These are phyloP conservation scores for Camelina neglecta DNA, from an alignment of 345 rosid species.

Conservation along the genomic window DNA sequence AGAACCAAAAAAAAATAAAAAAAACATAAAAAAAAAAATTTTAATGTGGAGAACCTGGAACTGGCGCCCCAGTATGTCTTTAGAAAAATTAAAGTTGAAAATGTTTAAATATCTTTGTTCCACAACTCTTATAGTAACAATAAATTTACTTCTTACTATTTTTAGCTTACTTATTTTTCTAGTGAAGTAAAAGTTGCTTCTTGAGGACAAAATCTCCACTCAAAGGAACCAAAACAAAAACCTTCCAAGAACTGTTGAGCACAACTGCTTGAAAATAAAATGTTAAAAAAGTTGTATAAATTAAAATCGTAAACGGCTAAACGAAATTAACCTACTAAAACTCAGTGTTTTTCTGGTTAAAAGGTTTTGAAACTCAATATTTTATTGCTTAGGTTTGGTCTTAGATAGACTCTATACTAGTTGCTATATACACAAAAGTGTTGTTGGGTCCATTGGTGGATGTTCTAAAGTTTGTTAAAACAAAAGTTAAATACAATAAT, in stretches of 20 bases:
- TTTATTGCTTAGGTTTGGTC: neutral
- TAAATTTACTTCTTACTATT: neutral
- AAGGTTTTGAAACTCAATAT: neutral
- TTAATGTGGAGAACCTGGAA: neutral
- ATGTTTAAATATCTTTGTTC: neutral
- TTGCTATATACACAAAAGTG: slow-evolving; percentile 9
- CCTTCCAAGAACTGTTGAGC: neutral
- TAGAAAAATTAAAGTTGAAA: slow-evolving; percentile 1
- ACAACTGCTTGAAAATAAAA: neutral
- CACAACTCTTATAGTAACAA: neutral
- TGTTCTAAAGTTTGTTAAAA: neutral
- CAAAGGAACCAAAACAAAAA: neutral
- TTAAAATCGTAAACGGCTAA: neutral
- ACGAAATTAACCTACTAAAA: neutral
- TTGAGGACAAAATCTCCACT: neutral
- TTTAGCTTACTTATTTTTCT: neutral
- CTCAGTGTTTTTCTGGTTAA: neutral
- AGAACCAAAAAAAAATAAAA: neutral
- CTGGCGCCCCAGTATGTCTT: neutral
- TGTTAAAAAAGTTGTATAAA: neutral
- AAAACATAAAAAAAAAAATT: neutral
- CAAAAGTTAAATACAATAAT: neutral
- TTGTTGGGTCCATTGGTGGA: neutral
- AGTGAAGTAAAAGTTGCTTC: neutral
- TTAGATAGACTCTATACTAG: neutral